Base-by-base conservation (phyloP, 1,284 basidiomycete genomes). In the Trichosporon coremiiforme region DNA sequence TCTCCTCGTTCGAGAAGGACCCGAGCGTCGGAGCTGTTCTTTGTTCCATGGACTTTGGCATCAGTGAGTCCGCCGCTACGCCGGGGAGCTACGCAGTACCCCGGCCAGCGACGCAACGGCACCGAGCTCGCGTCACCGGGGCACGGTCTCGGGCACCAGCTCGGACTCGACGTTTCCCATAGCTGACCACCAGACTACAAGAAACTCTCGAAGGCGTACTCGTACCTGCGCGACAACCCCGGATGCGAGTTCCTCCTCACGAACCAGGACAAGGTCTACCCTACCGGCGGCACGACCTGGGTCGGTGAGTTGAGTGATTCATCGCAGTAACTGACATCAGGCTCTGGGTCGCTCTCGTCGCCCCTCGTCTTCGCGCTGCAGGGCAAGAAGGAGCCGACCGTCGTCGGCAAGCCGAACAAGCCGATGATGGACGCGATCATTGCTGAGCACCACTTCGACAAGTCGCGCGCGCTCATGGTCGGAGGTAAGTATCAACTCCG, bases 381-480 rank as follows among this genome's bases (percentile, higher is more conserved):
- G 67, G 83, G 77, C 68, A 78, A 90, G 41, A 86, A 85, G 69
- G 87, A 89, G 70, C 94, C 95, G 0, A 85, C 91, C 0, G 88
- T 90, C 68, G 92, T 95, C 64, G 96, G 96, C 20, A 99, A 99
- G 84, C 97, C 96, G 13, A 88, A 93, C 74, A 88, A 87, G 78
- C 91, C 90, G 35, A 96, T 99, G 92, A 85, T 99, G 74, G 95
- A 98, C 80, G 94, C 93, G 79, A 95, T 99, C 82, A 90, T 91
- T 75, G 92, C 94, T n/a, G 95, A 95, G 94, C 90, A 95, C 76
- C 81, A 91, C 62, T 95, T 93, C 79, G 91, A 98, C 82, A 91
- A 91, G 45, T 84, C 87, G 69, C 86, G 90, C 64, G 95, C 95
- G 1, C 88, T 99, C 78, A 97, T 99, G 92, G 87, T 98, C 55